Percentiles rank a stretch among this genome's conserved stretches.
These are phyloP conservation scores for Massarina eburnea DNA, from an alignment of 2,329 filamentous ascomycete genomes.

Conservation along the genomic window DNA sequence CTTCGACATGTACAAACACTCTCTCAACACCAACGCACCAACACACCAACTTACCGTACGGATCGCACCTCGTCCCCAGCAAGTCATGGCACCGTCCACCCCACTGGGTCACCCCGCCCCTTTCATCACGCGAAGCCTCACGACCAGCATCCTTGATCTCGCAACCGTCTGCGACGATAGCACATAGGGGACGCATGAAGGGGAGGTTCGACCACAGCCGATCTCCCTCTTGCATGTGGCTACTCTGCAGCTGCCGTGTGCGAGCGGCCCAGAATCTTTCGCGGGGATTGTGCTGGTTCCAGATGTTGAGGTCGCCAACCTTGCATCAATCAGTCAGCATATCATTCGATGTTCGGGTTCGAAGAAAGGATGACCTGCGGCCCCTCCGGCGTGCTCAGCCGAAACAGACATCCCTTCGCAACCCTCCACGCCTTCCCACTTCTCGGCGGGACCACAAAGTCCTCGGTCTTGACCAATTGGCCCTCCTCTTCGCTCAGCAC, in stretches of 20 bases:
- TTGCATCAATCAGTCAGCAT: neutral
- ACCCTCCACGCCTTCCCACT: slow-evolving; percentile 74
- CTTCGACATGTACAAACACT: neutral
- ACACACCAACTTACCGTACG: slow-evolving; percentile 57
- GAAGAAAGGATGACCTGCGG: slow-evolving; percentile 55
- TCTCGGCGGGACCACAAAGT: slow-evolving; percentile 65
- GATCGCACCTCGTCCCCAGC: slow-evolving; percentile 80
- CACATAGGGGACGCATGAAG: slow-evolving; percentile 73
- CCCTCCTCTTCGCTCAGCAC: slow-evolving; percentile 4
- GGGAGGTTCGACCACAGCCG: slow-evolving; percentile 77
- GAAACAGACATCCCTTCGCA: slow-evolving; percentile 66
- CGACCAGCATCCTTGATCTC: slow-evolving; percentile 60
- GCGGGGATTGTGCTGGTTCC: slow-evolving; percentile 73
- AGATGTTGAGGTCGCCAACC: slow-evolving; percentile 82
- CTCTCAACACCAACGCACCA: neutral
- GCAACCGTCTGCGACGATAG: slow-evolving; percentile 64
- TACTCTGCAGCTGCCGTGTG: slow-evolving; percentile 75
- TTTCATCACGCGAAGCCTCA: slow-evolving; percentile 49
- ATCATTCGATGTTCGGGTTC: neutral
- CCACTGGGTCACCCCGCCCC: slow-evolving; percentile 55
- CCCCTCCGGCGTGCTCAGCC: slow-evolving; percentile 73
- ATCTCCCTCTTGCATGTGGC: slow-evolving; percentile 71
- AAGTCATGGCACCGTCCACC: slow-evolving; percentile 74
- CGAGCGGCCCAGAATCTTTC: slow-evolving; percentile 82
- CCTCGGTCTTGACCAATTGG: slow-evolving; percentile 13